phyloP scores from a whole-genome alignment of 352 stramenopile species.

The Phytophthora palmivora region DNA sequence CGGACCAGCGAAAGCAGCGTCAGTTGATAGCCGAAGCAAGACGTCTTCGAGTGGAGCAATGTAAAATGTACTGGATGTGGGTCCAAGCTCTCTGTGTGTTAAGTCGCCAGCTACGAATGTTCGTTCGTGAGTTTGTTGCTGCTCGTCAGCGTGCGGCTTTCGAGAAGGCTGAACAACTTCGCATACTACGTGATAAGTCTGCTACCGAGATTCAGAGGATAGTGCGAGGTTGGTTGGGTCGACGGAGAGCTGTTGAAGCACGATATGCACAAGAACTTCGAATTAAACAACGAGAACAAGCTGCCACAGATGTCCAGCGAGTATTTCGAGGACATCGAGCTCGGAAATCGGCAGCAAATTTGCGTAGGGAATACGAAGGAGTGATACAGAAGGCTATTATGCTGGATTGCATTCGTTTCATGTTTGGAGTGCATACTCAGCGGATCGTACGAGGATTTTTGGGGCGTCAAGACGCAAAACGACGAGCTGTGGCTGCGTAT shows the following conservation, averaged over 20 bases:
- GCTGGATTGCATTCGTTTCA: slow-evolving; percentile 8
- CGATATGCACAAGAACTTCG: slow-evolving; percentile 27
- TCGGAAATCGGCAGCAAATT: slow-evolving; percentile 18
- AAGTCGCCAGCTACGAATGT: slow-evolving; percentile 36
- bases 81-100: slow-evolving; percentile 43
- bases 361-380: slow-evolving; percentile 24
- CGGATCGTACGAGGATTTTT: slow-evolving; percentile 49
- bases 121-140: slow-evolving; percentile 44
- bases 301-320: slow-evolving; percentile 49
- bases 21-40: slow-evolving; percentile 33
- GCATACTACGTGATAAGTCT: slow-evolving; percentile 38
- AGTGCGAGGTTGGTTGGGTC: slow-evolving; percentile 48
- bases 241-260: slow-evolving; percentile 29
- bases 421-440: slow-evolving; percentile 46
- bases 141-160: slow-evolving; percentile 43
- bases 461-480: slow-evolving; percentile 37
- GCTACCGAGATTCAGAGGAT: slow-evolving; percentile 48
- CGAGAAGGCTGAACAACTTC: slow-evolving; percentile 45
- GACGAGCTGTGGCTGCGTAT: slow-evolving; percentile 24
- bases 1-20: slow-evolving; percentile 27
- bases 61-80: slow-evolving; percentile 38
- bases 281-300: slow-evolving; percentile 23
- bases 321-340: slow-evolving; percentile 43
- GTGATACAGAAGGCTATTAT: slow-evolving; percentile 29
- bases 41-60: slow-evolving; percentile 31